Base-by-base conservation (phyloP, 202 grass and related monocot genomes). In the Hordeum pubiflorum region DNA sequence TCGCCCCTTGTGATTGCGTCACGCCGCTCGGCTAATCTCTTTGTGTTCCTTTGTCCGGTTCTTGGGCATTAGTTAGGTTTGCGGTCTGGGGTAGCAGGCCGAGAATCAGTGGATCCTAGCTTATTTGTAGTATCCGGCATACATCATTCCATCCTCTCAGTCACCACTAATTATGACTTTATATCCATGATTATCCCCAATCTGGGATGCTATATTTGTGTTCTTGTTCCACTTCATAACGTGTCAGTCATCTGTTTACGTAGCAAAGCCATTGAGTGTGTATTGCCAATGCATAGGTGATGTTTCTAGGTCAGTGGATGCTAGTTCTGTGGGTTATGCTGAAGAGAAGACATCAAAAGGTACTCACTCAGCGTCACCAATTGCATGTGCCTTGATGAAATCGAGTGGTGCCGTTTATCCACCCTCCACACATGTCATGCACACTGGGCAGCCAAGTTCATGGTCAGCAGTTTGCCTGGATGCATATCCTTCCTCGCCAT, bases 401-500 rank as follows among this genome's bases (percentile, higher is more conserved):
- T 24, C 68, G 23, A 43, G 17, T 2, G 22, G 39, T 2, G 11
- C 39, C 29, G 13, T 61, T 79, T 79, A 79, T 75, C 74, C 87
- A 75, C 18, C 31, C 22, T 54, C 67, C 17, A 17, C 39, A 34
- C 15, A 60, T 54, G 79, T 15, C 10, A 58, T 58, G 2, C 29
- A n/a, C 32, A 3, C 69, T 34, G 57, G 59, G 48, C 87, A 68
- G 50, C 83, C 39, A 74, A 82, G 74, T 72, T 62, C 48, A 9
- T 72, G 73, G 43, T 26, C 67, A 44, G 50, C 9, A 69, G 8
- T 40, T 55, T 69, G 23, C 34, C 2, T 23, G 11, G 27, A 81
- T 78, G 74, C 11, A 1, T 85, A 79, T 79, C 82, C 65, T 23
- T 60, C 89, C 31, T 34, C 55, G 38, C 38, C 83, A 41, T 62